Base-by-base conservation (phyloP, 2,329 filamentous ascomycete species). In the Hymenoscyphus repandus region DNA sequence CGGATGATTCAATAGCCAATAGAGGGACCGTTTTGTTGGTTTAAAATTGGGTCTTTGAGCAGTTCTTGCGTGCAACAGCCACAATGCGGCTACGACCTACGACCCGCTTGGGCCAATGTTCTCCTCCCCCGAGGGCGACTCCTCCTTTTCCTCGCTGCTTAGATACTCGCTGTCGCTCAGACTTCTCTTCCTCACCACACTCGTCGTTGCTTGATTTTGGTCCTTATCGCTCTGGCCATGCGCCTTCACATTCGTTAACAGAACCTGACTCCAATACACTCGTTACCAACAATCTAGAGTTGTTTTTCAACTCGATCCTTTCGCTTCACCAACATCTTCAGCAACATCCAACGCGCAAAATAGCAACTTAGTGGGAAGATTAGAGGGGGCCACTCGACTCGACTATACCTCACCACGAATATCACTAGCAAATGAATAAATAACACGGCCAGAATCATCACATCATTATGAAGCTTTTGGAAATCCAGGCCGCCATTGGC, bases 401-500 rank as follows among this genome's bases (percentile, higher is more conserved):
- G 22, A 27, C 4, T 27, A 27, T 27, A 30, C 22, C 40, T 15
- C n/a, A 9, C n/a, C 40, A 30, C 40, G 12, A 42, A 6, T 20
- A 27, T 46, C 13, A 15, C 20, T 34, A 45, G 43, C 17, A 17
- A 15, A 37, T 40, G 38, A 40, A 27, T 5, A 12, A 30, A 46
- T 34, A 34, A 33, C 18, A 27, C 34, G 6, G 11, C 12, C 13
- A 27, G 34, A 47, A 3, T 11, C 32, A 2, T 32, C n/a, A 47
- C 20, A 7, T 32, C n/a, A 47, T n/a, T 6, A 83, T 83, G 80
- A 82, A 75, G 70, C 63, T 76, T 65, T 69, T 72, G 50, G 70
- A 73, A 52, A 56, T 79, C 53, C 71, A 76, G 57, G 69, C 73
- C 64, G 72, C 72, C 62, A 57, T 81, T 52, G 72, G 72, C 64